Evolutionary conservation across 306 rosid genomes (phyloP).

Genomic region (Sindora glabra): DNA sequence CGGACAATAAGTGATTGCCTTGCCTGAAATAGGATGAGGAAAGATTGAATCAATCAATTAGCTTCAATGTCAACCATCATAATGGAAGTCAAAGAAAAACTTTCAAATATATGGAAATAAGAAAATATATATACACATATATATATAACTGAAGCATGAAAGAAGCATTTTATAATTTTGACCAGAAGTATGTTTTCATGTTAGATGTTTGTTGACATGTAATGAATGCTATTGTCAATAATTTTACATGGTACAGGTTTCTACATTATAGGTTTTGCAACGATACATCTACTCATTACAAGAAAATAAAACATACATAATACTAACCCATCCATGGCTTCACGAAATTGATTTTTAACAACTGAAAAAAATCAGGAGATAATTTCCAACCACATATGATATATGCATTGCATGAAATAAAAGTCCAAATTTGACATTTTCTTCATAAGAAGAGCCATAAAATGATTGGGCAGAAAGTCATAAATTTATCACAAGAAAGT

Average conservation of each 20-base stretch:
- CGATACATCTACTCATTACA: not conserved
- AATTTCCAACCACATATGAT: no score
- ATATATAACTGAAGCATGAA: no score
- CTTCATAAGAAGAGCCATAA: not conserved
- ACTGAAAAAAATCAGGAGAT: no score
- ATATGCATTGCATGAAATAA: no score
- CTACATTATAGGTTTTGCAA: not conserved
- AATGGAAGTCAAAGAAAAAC: constrained; percentile 4
- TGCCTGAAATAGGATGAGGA: constrained; percentile 45
- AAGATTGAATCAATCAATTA: not conserved
- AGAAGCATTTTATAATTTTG: no score
- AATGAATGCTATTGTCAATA: not conserved
- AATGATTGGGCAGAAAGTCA: not conserved
- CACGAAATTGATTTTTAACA: no score
- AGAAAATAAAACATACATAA: not conserved
- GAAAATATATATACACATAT: no score
- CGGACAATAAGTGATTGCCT: constrained; percentile 93
- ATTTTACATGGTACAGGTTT: not conserved
- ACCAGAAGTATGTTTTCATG: no score
- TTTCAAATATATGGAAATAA: no score
- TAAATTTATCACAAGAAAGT: not conserved
- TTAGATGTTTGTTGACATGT: not conserved
- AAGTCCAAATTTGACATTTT: no score
- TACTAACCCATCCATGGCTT: no score
- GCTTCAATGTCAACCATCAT: not conserved